Evolutionary conservation across 441 rosid species (phyloP).

Genomic region (Bruguiera hainesii): DNA sequence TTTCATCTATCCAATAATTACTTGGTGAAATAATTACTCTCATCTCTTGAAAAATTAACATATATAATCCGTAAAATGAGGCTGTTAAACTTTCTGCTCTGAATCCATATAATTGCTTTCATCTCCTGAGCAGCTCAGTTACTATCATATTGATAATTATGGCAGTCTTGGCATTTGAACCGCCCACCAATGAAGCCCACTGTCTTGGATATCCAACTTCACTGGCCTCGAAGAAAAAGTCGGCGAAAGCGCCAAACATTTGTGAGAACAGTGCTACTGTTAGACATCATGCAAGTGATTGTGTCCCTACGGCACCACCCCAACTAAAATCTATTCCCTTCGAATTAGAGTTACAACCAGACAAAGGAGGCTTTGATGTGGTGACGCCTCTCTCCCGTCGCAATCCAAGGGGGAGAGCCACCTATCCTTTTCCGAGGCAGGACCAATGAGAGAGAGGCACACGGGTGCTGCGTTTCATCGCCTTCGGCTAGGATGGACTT

Average conservation of each 20-base stretch:
- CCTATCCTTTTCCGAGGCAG: constrained; percentile 26
- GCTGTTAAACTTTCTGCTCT: too few relatives aligned
- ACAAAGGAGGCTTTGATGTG: neutral
- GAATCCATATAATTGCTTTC: too few relatives aligned
- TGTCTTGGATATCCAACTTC: constrained; percentile 17
- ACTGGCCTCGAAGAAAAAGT: constrained; percentile 10
- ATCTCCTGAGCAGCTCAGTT: too few relatives aligned
- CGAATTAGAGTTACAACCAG: neutral
- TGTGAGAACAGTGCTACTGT: constrained; percentile 10
- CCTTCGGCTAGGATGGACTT: constrained; percentile 21
- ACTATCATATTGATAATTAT: too few relatives aligned
- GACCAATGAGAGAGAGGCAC: constrained; percentile 21
- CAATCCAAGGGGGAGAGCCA: constrained; percentile 7
- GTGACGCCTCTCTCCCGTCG: constrained; percentile 7
- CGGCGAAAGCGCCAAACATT: constrained; percentile 14
- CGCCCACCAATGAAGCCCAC: neutral
- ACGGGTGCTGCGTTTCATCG: constrained; percentile 30
- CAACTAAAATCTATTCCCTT: neutral
- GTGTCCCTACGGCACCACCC: constrained; percentile 24
- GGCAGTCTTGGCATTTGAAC: too few relatives aligned
- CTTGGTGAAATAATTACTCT: too few relatives aligned
- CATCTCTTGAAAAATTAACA: too few relatives aligned
- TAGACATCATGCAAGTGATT: constrained; percentile 18
- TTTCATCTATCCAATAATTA: too few relatives aligned
- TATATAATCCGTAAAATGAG: too few relatives aligned